Evolutionary conservation across 192 early-diverging fungal species (phyloP).

Genomic region (Podochytrium sp.): DNA sequence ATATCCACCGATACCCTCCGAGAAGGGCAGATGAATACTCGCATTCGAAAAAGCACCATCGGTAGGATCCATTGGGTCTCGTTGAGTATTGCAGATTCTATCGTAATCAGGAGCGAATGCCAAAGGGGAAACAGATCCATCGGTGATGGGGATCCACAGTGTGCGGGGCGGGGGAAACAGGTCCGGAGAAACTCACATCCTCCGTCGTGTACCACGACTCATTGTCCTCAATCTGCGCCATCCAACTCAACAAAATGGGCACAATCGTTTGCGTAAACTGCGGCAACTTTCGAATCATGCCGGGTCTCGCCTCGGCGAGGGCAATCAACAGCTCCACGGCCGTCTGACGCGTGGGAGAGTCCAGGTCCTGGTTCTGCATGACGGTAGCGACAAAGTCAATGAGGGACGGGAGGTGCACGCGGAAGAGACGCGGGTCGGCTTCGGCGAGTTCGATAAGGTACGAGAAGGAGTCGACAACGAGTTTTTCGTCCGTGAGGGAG

Average conservation of each 20-base stretch:
- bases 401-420: conserved; percentile 72
- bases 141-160: too few species aligned
- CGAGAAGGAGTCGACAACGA: conserved; percentile 42
- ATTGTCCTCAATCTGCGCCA: conserved; percentile 89
- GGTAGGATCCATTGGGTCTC: background rate
- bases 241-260: conserved; percentile 92
- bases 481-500: conserved; percentile 56
- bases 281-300: conserved; percentile 87
- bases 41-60: background rate
- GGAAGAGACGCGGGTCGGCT: conserved; percentile 80
- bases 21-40: conserved; percentile 1
- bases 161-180: too few species aligned
- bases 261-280: conserved; percentile 79
- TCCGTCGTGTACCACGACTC: conserved; percentile 89
- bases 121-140: too few species aligned
- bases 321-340: conserved; percentile 92
- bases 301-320: conserved; percentile 84
- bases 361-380: conserved; percentile 80
- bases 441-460: conserved; percentile 80
- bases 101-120: conserved; percentile 15
- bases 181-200: conserved; percentile 55
- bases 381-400: conserved; percentile 77
- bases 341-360: conserved; percentile 83
- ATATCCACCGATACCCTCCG: conserved; percentile 9
- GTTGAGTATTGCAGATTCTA: conserved; percentile 15